A percentile compares a stretch with the other conserved stretches of the same genome.
Conservation (phyloP, 148 eudicot species). For the Heliamphora exappendiculata region DNA sequence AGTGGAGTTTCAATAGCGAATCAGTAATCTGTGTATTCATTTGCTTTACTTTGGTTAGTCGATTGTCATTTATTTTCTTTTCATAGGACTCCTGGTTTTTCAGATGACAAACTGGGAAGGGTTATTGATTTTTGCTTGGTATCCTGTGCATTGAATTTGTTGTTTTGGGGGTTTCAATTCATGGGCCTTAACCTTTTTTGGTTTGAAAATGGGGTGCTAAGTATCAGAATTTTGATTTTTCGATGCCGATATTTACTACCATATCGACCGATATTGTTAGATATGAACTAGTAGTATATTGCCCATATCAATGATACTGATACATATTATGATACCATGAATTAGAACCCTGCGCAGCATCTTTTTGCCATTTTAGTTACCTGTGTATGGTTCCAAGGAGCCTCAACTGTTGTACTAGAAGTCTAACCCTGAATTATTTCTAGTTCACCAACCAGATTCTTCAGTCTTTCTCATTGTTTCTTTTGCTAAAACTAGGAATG, state of each 20-base stretch:
- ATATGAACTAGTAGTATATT: too few relatives aligned
- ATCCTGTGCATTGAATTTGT: neutral
- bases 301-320: too few relatives aligned
- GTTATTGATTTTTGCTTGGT: neutral
- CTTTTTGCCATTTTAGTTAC: neutral
- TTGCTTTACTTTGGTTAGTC: neutral
- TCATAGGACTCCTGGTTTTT: neutral
- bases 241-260: too few relatives aligned
- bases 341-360: too few relatives aligned
- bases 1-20: too few relatives aligned
- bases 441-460: neutral
- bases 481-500: neutral
- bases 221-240: too few relatives aligned
- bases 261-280: too few relatives aligned
- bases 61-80: neutral
- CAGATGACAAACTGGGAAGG: neutral
- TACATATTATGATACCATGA: too few relatives aligned
- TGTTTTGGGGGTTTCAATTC: neutral
- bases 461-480: neutral
- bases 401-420: neutral
- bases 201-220: neutral
- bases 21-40: neutral
- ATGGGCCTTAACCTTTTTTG: neutral
- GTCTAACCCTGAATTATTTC: neutral
- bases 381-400: neutral